Percentiles rank a stretch among this genome's conserved stretches.
Conservation (phyloP, 208 protist species). For the Trichomonas tenax region DNA sequence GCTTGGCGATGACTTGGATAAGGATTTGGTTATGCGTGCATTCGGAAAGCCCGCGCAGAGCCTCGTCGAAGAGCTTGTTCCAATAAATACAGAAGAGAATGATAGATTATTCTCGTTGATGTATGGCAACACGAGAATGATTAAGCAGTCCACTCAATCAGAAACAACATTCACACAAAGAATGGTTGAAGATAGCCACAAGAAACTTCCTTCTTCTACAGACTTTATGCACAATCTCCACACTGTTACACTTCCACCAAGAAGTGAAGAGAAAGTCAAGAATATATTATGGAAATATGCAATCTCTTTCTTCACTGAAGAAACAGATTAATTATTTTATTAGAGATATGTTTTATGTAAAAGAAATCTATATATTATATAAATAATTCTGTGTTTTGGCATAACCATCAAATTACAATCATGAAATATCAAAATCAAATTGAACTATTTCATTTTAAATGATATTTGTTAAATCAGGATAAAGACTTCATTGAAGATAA, state of each 20-base stretch:
- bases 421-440: too few relatives aligned
- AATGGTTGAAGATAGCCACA: not conserved
- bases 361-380: too few relatives aligned
- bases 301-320: not conserved
- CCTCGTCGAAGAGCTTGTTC: not conserved
- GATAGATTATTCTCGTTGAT: not conserved
- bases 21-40: not conserved
- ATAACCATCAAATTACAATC: too few relatives aligned
- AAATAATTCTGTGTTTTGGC: too few relatives aligned
- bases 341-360: too few relatives aligned
- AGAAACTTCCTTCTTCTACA: not conserved
- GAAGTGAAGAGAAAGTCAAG: not conserved
- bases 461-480: too few relatives aligned
- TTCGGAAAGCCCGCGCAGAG: not conserved
- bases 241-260: not conserved
- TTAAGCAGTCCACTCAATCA: not conserved
- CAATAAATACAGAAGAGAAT: not conserved
- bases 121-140: not conserved
- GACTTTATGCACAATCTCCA: not conserved
- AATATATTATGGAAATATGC: not conserved
- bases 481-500: too few relatives aligned
- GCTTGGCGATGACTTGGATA: not conserved
- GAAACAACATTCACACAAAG: not conserved
- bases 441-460: too few relatives aligned
- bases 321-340: too few relatives aligned